These are phyloP conservation scores for Dissophora ornata DNA, from an alignment of 192 early-diverging fungal species.

Conservation along the genomic window DNA sequence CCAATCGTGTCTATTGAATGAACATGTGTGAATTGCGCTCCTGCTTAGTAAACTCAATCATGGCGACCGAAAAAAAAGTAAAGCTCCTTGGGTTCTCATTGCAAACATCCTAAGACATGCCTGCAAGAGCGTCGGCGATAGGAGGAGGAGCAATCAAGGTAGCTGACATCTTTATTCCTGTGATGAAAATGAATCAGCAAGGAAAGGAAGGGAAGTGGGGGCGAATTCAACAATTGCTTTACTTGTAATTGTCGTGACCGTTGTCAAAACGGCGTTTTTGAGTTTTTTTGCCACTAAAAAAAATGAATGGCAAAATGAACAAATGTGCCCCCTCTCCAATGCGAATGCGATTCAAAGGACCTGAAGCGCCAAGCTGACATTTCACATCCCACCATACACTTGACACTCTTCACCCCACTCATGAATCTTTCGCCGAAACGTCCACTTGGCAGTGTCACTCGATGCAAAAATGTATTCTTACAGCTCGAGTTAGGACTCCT, in stretches of 20 bases:
- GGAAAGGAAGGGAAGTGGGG: too few relatives aligned
- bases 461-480: conserved; percentile 12
- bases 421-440: background rate
- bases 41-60: too few relatives aligned
- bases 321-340: too few relatives aligned
- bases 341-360: background rate
- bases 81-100: background rate
- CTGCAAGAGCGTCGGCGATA: conserved; percentile 38
- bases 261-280: too few relatives aligned
- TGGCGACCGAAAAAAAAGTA: too few relatives aligned
- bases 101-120: conserved; percentile 10
- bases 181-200: too few relatives aligned
- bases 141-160: conserved; percentile 32
- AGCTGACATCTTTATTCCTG: conserved; percentile 23
- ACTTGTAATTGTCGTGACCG: too few relatives aligned
- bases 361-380: background rate
- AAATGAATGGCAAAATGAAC: too few relatives aligned
- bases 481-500: conserved; percentile 20
- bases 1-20: conserved; percentile 59
- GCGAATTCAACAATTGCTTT: too few relatives aligned
- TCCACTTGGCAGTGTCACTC: background rate
- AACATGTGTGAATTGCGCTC: too few relatives aligned
- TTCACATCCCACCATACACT: background rate
- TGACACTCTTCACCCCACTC: background rate
- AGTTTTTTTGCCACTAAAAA: conserved; percentile 2